These are phyloP conservation scores for Polygonum aviculare DNA, from an alignment of 148 eudicot genomes.

Conservation along the genomic window DNA sequence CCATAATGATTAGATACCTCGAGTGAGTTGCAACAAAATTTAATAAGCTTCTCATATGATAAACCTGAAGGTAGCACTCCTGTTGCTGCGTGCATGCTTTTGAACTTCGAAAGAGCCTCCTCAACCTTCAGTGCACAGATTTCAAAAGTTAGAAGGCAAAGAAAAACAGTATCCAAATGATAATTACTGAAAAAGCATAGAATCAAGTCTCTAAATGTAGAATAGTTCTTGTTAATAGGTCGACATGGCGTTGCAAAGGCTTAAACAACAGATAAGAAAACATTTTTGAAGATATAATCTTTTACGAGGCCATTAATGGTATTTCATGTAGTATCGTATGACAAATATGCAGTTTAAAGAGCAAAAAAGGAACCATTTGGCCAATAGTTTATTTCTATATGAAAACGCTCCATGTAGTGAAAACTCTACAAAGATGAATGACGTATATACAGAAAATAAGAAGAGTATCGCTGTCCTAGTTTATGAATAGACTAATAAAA, in stretches of 20 bases:
- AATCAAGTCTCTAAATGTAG: background rate
- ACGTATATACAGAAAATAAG: background rate
- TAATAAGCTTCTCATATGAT: constrained; percentile 66
- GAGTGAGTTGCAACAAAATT: constrained; percentile 39
- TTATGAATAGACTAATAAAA: background rate
- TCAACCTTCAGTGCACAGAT: constrained; percentile 48
- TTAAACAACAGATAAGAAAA: background rate
- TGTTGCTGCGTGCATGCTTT: constrained; percentile 48
- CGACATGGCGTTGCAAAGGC: background rate
- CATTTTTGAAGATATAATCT: background rate
- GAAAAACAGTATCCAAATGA: background rate
- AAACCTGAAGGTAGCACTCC: constrained; percentile 51
- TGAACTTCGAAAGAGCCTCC: constrained; percentile 40
- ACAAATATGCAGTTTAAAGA: background rate
- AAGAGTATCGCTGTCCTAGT: background rate
- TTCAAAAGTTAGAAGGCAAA: constrained; percentile 11
- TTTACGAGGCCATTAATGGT: background rate
- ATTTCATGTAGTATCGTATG: background rate
- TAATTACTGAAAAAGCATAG: background rate
- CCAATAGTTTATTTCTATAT: background rate
- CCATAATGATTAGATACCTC: constrained; percentile 34
- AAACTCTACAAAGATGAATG: constrained; percentile 1
- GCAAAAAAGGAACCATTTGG: background rate
- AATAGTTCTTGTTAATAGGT: background rate
- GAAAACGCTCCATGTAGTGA: background rate